Conservation (phyloP, 2,329 filamentous ascomycete species). For the Blumeriella jaapii region DNA sequence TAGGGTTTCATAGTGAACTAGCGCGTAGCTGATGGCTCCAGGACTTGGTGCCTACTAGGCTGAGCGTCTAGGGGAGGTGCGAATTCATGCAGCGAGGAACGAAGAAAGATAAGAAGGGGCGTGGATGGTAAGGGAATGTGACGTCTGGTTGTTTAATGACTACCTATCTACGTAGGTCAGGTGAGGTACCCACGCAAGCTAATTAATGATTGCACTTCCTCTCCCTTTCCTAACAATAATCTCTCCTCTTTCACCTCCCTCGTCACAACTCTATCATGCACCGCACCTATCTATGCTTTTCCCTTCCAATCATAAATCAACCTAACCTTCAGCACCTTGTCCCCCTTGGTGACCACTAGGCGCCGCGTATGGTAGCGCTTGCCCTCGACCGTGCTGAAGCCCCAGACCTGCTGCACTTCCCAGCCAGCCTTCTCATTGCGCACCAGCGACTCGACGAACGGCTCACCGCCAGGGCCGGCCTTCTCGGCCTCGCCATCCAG, state of each 20-base stretch:
- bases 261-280: not conserved
- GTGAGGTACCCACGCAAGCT: too few species aligned
- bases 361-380: constrained; percentile 30
- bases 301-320: constrained; percentile 33
- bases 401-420: constrained; percentile 43
- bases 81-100: too few species aligned
- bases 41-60: too few species aligned
- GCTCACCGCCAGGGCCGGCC: constrained; percentile 31
- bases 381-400: constrained; percentile 33
- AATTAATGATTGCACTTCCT: too few species aligned
- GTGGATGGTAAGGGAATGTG: too few species aligned
- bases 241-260: constrained; percentile 1
- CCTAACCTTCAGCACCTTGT: constrained; percentile 29
- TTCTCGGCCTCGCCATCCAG: constrained; percentile 33
- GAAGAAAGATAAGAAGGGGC: too few species aligned
- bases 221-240: too few species aligned
- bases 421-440: constrained; percentile 37
- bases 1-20: too few species aligned
- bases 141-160: too few species aligned
- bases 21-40: too few species aligned
- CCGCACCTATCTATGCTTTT: constrained; percentile 13
- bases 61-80: too few species aligned
- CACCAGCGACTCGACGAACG: constrained; percentile 38
- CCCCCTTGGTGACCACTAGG: constrained; percentile 30
- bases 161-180: too few species aligned